These are phyloP conservation scores for Sungouiella blattae DNA, from an alignment of 805 yeast species.

Conservation along the genomic window DNA sequence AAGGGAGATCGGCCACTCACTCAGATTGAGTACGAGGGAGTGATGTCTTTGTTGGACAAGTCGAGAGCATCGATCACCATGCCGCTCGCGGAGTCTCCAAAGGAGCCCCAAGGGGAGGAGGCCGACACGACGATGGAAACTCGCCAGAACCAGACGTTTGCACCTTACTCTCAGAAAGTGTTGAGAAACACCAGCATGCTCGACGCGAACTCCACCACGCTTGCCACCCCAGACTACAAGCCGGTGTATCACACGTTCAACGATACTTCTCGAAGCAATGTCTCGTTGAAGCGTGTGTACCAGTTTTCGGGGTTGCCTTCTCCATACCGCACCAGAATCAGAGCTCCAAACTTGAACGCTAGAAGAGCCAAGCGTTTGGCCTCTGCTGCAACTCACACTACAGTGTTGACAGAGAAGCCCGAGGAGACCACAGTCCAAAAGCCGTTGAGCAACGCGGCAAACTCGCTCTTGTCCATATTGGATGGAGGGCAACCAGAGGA, in stretches of 20 bases:
- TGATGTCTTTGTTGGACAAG: slow-evolving; percentile 48
- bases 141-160: slow-evolving; percentile 11
- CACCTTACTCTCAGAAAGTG: slow-evolving; percentile 26
- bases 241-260: slow-evolving; percentile 35
- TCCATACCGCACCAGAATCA: slow-evolving; percentile 40
- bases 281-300: slow-evolving; percentile 40
- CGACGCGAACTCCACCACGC: slow-evolving; percentile 15
- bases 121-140: background rate
- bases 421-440: slow-evolving; percentile 11
- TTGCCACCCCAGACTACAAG: slow-evolving; percentile 35
- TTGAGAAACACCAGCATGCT: slow-evolving; percentile 23
- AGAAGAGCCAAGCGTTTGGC: slow-evolving; percentile 11
- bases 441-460: slow-evolving; percentile 45
- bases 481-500: slow-evolving; percentile 22
- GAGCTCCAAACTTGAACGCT: slow-evolving; percentile 25
- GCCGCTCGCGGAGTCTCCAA: slow-evolving; percentile 10
- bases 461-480: slow-evolving; percentile 44
- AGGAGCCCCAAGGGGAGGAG: background rate
- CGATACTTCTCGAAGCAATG: slow-evolving; percentile 22
- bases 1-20: slow-evolving; percentile 75
- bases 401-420: slow-evolving; percentile 1
- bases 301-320: slow-evolving; percentile 45
- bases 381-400: slow-evolving; percentile 2
- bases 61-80: slow-evolving; percentile 15
- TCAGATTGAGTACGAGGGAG: slow-evolving; percentile 81